phyloP scores from a whole-genome alignment of 257 asterid genomes.

The Solanum habrochaites region DNA sequence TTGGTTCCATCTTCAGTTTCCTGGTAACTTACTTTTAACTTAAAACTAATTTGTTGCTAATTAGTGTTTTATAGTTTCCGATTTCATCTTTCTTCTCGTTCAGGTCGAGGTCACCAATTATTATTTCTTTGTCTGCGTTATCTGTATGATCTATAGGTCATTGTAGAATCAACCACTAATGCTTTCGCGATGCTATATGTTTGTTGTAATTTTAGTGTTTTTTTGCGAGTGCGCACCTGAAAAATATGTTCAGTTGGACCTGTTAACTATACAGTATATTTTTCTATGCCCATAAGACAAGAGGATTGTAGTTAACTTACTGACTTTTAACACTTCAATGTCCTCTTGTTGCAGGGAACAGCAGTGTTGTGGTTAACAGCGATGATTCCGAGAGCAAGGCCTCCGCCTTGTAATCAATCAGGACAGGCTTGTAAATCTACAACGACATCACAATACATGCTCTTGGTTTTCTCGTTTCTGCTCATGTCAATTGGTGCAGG shows the following conservation, averaged over 20 bases:
- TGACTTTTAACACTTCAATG: background rate
- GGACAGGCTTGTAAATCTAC: constrained; percentile 26
- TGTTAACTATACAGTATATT: background rate
- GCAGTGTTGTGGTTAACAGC: constrained; percentile 54
- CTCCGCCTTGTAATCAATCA: constrained; percentile 25
- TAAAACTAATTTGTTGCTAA: background rate
- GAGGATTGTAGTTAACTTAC: background rate
- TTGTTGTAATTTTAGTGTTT: background rate
- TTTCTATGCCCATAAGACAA: background rate
- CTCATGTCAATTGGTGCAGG: constrained; percentile 63
- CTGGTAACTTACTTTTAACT: constrained; percentile 26
- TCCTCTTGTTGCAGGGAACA: constrained; percentile 29
- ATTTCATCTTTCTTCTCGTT: background rate
- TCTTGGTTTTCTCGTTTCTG: constrained; percentile 31
- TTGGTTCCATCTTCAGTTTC: constrained; percentile 47
- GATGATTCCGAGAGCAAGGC: constrained; percentile 36
- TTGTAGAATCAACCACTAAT: too few relatives aligned
- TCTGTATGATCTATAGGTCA: too few relatives aligned
- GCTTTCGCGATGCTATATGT: background rate
- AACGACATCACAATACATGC: constrained; percentile 18
- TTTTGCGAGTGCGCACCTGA: background rate
- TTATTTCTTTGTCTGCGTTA: too few relatives aligned
- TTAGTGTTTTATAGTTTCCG: background rate
- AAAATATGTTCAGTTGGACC: background rate
- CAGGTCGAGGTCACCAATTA: too few relatives aligned